Evolutionary conservation across 2,329 filamentous ascomycete genomes (phyloP).

Genomic region (Didymella segeticola): DNA sequence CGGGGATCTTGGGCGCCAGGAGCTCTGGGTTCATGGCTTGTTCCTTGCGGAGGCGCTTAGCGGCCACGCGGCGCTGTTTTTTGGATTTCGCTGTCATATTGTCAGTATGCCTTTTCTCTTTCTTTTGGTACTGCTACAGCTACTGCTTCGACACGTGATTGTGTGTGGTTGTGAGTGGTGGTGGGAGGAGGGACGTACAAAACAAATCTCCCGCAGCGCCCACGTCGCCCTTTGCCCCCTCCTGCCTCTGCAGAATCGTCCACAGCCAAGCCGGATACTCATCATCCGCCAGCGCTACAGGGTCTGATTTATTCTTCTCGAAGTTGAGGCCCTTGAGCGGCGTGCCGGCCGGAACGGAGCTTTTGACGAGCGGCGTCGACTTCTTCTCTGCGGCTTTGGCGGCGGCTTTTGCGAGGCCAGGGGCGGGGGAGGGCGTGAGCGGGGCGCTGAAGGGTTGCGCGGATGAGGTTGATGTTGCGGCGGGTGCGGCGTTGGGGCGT

Average conservation of each 20-base stretch:
- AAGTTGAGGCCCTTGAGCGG: slow-evolving; percentile 78
- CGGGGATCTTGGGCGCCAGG: slow-evolving; percentile 68
- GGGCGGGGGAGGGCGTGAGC: slow-evolving; percentile 35
- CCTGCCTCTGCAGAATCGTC: slow-evolving; percentile 69
- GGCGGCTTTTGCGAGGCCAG: slow-evolving; percentile 32
- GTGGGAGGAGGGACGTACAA: slow-evolving; percentile 72
- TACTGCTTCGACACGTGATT: too few relatives aligned
- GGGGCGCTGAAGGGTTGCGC: slow-evolving; percentile 56
- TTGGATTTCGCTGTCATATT: slow-evolving; percentile 78
- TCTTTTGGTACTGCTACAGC: too few relatives aligned
- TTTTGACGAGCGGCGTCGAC: slow-evolving; percentile 41
- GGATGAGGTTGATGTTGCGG: slow-evolving; percentile 54
- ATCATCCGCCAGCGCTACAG: slow-evolving; percentile 74
- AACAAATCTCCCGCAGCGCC: slow-evolving; percentile 75
- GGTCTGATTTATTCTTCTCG: slow-evolving; percentile 74
- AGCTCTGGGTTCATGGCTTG: slow-evolving; percentile 70
- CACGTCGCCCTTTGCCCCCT: slow-evolving; percentile 58
- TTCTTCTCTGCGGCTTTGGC: slow-evolving; percentile 39
- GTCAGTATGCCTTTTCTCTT: too few relatives aligned
- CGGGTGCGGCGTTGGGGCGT: slow-evolving; percentile 38
- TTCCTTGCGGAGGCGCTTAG: slow-evolving; percentile 69
- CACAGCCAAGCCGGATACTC: slow-evolving; percentile 86
- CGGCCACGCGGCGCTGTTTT: slow-evolving; percentile 76
- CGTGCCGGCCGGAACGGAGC: slow-evolving; percentile 70
- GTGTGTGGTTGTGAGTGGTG: too few relatives aligned